Evolutionary conservation across 768 basidiomycete species (phyloP).

Genomic region (Arthromyces matolae): DNA sequence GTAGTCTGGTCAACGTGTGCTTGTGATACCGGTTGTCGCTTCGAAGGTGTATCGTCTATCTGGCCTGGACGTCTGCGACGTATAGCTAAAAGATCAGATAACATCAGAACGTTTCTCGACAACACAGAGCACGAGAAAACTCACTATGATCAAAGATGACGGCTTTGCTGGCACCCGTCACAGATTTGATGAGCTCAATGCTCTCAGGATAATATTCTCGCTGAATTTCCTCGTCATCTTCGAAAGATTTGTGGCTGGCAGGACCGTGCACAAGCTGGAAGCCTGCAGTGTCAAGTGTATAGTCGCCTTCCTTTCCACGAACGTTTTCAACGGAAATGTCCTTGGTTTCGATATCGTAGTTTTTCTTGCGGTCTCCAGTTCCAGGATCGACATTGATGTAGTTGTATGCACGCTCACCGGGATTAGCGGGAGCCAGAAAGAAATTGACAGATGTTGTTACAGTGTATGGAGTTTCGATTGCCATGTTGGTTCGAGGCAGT

Average conservation of each 20-base stretch:
- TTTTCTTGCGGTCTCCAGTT: slow-evolving; percentile 34
- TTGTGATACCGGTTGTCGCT: slow-evolving; percentile 34
- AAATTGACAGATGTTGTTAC: slow-evolving; percentile 35
- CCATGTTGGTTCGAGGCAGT: not conserved
- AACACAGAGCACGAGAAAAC: slow-evolving; percentile 16
- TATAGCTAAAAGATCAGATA: slow-evolving; percentile 23
- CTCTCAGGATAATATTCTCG: slow-evolving; percentile 61
- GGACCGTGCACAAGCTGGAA: slow-evolving; percentile 43
- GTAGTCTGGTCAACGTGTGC: slow-evolving; percentile 41
- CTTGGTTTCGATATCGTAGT: slow-evolving; percentile 27
- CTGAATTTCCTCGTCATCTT: slow-evolving; percentile 47
- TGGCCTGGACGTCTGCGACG: slow-evolving; percentile 32
- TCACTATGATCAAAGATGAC: slow-evolving; percentile 62
- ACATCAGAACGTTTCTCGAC: too few species aligned
- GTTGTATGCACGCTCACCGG: slow-evolving; percentile 39
- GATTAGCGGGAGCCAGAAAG: slow-evolving; percentile 28
- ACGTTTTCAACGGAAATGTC: slow-evolving; percentile 48
- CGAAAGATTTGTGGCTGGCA: slow-evolving; percentile 45
- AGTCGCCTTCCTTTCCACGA: slow-evolving; percentile 44
- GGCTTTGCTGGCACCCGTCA: slow-evolving; percentile 57
- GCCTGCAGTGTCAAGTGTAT: slow-evolving; percentile 46
- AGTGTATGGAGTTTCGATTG: slow-evolving; percentile 2
- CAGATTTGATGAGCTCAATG: slow-evolving; percentile 50
- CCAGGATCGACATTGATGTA: slow-evolving; percentile 30
- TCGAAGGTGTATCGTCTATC: slow-evolving; percentile 22